Conservation (phyloP, 495 filamentous ascomycete genomes). For the Aspergillus hancockii region DNA sequence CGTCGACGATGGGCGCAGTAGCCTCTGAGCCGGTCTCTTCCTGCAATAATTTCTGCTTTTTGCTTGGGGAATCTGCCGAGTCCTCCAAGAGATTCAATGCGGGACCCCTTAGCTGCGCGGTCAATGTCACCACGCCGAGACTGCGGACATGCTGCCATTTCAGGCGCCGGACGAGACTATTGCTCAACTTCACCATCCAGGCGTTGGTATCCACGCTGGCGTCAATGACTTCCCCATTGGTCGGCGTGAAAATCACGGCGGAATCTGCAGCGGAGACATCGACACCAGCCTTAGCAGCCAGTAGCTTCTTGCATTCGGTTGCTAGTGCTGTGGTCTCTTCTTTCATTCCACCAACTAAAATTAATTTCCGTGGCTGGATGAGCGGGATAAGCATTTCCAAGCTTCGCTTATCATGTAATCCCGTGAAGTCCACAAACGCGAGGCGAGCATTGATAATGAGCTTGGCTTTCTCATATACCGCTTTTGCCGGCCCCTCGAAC, state of each 20-base stretch:
- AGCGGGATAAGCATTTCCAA: conserved; percentile 93
- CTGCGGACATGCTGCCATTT: conserved; percentile 94
- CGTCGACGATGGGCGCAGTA: conserved; percentile 24
- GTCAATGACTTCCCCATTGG: conserved; percentile 68
- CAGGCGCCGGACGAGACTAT: conserved; percentile 74
- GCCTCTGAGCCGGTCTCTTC: conserved; percentile 30
- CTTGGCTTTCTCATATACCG: conserved; percentile 58
- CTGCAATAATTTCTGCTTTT: conserved; percentile 66
- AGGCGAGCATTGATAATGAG: conserved; percentile 71
- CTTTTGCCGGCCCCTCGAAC: conserved; percentile 72
- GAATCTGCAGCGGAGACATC: conserved; percentile 42
- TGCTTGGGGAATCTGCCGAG: conserved; percentile 52
- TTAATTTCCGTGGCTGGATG: conserved; percentile 90
- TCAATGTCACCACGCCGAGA: conserved; percentile 84
- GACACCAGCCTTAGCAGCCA: conserved; percentile 54
- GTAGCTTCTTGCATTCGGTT: conserved; percentile 74
- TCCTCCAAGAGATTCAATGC: conserved; percentile 31
- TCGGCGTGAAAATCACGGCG: conserved; percentile 76
- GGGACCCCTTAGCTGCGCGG: conserved; percentile 58
- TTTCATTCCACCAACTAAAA: conserved; percentile 77
- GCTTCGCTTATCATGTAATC: conserved; percentile 88
- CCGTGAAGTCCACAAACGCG: conserved; percentile 86
- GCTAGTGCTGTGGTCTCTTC: conserved; percentile 78
- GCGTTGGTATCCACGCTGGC: conserved; percentile 97
- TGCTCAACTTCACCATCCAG: conserved; percentile 89